Conservation (phyloP, 2,329 filamentous ascomycete genomes). For the Pyrenophora tritici-repentis region DNA sequence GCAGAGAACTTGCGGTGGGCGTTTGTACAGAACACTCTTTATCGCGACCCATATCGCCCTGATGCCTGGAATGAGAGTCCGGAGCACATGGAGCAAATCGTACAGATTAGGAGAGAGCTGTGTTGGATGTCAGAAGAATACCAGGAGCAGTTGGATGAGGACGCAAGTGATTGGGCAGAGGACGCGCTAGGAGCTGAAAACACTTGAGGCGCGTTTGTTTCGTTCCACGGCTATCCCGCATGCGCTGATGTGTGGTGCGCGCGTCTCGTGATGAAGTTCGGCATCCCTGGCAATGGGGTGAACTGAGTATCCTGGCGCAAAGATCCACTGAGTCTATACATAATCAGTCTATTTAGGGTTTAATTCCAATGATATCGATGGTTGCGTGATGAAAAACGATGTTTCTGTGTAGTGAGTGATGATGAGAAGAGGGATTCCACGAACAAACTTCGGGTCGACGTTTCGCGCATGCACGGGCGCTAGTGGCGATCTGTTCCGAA, state of each 20-base stretch:
- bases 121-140: constrained; percentile 30
- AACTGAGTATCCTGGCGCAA: background rate
- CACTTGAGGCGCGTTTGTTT: background rate
- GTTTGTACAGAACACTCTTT: constrained; percentile 21
- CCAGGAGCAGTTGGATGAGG: constrained; percentile 12
- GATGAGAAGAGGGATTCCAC: constrained; percentile 16
- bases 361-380: background rate
- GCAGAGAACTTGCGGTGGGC: constrained; percentile 35
- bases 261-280: too few species aligned
- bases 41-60: constrained; percentile 8
- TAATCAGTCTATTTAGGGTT: background rate
- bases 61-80: constrained; percentile 32
- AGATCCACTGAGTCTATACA: background rate
- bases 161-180: background rate
- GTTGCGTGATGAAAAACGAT: background rate
- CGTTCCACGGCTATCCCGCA: background rate
- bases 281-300: background rate
- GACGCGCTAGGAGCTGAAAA: background rate
- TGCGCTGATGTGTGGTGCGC: too few species aligned
- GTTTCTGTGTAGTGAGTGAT: background rate
- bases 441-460: constrained; percentile 22
- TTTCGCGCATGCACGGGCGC: constrained; percentile 19
- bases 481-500: constrained; percentile 16
- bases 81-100: constrained; percentile 30
- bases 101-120: constrained; percentile 16